Percentiles rank a stretch among this genome's conserved stretches.
Conservation (phyloP, 1,139 yeast genomes). For the Magnusiomyces magnusii region DNA sequence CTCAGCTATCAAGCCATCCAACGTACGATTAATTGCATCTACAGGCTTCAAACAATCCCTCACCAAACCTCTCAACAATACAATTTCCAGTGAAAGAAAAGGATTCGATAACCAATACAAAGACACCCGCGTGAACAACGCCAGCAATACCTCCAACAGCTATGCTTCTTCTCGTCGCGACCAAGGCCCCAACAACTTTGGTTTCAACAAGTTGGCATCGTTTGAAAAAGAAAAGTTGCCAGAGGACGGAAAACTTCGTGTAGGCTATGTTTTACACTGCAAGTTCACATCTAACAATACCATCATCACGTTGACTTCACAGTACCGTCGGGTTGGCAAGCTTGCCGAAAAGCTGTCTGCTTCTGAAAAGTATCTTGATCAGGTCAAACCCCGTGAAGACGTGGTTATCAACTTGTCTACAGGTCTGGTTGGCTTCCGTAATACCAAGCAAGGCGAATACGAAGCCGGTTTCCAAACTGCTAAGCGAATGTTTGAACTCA, state of each 20-base stretch:
- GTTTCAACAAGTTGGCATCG: background rate
- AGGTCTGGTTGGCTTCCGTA: slow-evolving; percentile 39
- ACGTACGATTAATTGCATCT: background rate
- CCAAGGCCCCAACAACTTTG: background rate
- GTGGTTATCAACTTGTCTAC: slow-evolving; percentile 50
- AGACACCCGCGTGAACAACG: background rate
- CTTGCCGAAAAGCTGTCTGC: slow-evolving; percentile 37
- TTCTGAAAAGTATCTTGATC: slow-evolving; percentile 71
- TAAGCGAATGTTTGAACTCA: slow-evolving; percentile 60
- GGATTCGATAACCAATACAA: background rate
- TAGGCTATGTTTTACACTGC: slow-evolving; percentile 67
- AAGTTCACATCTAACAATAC: slow-evolving; percentile 78
- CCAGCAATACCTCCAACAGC: too few relatives aligned
- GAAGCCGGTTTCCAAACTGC: slow-evolving; percentile 93
- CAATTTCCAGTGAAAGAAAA: background rate
- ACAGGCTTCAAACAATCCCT: background rate
- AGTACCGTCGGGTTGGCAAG: slow-evolving; percentile 47
- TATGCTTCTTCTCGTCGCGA: too few relatives aligned
- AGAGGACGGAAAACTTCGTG: slow-evolving; percentile 28
- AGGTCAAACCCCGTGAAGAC: slow-evolving; percentile 72
- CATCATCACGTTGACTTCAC: slow-evolving; percentile 61
- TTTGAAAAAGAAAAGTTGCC: background rate
- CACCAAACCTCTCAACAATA: background rate
- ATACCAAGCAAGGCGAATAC: slow-evolving; percentile 65
- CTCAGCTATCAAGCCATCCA: background rate